Conservation (phyloP, 2,329 filamentous ascomycete genomes). For the Chaetomium olivaceum region DNA sequence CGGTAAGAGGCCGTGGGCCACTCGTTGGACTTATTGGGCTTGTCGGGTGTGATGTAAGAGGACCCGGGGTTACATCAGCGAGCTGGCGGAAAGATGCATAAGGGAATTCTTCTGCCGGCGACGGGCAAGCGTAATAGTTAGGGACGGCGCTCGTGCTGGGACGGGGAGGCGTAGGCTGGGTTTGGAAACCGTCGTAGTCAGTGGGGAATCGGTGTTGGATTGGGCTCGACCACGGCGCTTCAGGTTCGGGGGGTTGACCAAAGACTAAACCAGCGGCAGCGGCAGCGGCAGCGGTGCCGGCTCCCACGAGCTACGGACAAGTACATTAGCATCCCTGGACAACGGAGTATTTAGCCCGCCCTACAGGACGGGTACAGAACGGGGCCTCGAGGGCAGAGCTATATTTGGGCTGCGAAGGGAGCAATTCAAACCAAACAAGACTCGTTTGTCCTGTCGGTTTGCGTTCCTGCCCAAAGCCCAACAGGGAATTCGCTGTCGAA, state of each 20-base stretch:
- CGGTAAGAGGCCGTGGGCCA: conserved; percentile 37
- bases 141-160: conserved; percentile 49
- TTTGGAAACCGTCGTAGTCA: conserved; percentile 36
- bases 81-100: conserved; percentile 35
- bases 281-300: conserved; percentile 62
- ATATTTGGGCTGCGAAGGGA: not conserved
- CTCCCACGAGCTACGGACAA: conserved; percentile 56
- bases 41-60: conserved; percentile 35
- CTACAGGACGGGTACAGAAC: not conserved
- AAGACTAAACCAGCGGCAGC: conserved; percentile 61
- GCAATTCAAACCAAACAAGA: conserved; percentile 2
- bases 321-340: conserved; percentile 22
- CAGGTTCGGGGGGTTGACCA: conserved; percentile 52
- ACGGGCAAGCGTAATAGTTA: conserved; percentile 32
- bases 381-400: not conserved
- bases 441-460: conserved; percentile 18
- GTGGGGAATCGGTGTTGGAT: conserved; percentile 38
- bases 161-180: conserved; percentile 40
- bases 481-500: conserved; percentile 27
- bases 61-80: conserved; percentile 23
- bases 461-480: conserved; percentile 8
- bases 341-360: not conserved
- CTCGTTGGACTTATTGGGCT: conserved; percentile 36
- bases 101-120: conserved; percentile 37
- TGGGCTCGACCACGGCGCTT: conserved; percentile 37